Evolutionary conservation across 805 yeast genomes (phyloP).

Genomic region (Myxozyma udenii): DNA sequence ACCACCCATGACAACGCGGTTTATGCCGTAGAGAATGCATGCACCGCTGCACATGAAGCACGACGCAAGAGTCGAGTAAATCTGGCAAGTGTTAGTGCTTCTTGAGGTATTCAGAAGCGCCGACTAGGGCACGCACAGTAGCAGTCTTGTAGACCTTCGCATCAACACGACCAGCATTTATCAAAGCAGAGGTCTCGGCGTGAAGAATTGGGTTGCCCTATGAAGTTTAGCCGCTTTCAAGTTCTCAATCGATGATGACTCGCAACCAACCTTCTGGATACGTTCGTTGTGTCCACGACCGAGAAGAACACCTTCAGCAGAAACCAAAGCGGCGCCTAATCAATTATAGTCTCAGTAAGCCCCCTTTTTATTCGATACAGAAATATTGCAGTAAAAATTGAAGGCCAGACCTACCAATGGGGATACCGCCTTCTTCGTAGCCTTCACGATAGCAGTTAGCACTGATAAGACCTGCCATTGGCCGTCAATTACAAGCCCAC

Average conservation of each 20-base stretch:
- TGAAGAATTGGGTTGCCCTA: constrained; percentile 60
- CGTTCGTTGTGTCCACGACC: constrained; percentile 92
- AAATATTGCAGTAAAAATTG: background rate
- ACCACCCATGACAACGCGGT: constrained; percentile 75
- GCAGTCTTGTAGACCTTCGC: constrained; percentile 77
- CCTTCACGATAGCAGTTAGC: constrained; percentile 41
- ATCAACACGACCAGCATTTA: constrained; percentile 83
- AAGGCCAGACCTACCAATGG: constrained; percentile 49
- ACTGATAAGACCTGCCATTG: background rate
- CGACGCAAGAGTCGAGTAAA: constrained; percentile 90
- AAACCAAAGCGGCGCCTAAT: constrained; percentile 64
- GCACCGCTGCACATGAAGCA: constrained; percentile 97
- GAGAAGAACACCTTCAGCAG: constrained; percentile 71
- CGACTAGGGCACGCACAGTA: constrained; percentile 43
- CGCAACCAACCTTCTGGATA: constrained; percentile 66
- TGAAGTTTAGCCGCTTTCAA: background rate
- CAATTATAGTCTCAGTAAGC: no score
- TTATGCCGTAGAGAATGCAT: constrained; percentile 79
- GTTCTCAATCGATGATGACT: background rate
- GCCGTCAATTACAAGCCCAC: background rate
- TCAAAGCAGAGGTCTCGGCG: constrained; percentile 87
- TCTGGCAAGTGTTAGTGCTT: constrained; percentile 28
- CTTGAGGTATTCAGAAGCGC: background rate
- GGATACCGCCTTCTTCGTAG: constrained; percentile 82
- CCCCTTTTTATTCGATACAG: background rate